Evolutionary conservation across 2,329 filamentous ascomycete species (phyloP).

Genomic region (Thelonectria olida): DNA sequence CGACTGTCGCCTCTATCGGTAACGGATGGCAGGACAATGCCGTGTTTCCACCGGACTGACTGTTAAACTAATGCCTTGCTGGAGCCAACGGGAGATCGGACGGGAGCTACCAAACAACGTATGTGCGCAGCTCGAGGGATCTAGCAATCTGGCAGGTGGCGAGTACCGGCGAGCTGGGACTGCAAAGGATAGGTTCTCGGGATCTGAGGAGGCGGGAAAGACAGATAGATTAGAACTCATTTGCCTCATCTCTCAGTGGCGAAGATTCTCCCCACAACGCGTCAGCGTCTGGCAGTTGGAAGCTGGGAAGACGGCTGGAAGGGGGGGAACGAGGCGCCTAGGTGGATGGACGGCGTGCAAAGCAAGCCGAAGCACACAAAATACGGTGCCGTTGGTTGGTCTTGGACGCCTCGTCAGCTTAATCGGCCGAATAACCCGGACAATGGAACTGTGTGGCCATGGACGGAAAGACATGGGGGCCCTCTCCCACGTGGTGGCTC

Average conservation of each 20-base stretch:
- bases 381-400: neutral
- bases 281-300: neutral
- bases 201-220: neutral
- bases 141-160: slow-evolving; percentile 1
- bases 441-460: slow-evolving; percentile 7
- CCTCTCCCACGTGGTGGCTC: slow-evolving; percentile 16
- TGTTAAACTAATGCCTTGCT: neutral
- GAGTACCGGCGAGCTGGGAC: slow-evolving; percentile 7
- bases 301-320: slow-evolving; percentile 1
- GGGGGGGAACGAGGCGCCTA: neutral
- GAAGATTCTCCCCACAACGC: neutral
- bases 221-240: neutral
- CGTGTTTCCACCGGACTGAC: neutral
- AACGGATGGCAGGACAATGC: neutral
- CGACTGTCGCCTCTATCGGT: neutral
- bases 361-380: neutral
- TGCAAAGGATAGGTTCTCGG: slow-evolving; percentile 3
- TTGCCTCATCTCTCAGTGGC: slow-evolving; percentile 5
- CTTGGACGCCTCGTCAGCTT: neutral
- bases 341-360: neutral
- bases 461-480: slow-evolving; percentile 9
- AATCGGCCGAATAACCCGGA: slow-evolving; percentile 20
- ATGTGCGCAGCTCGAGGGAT: neutral
- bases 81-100: slow-evolving; percentile 2
- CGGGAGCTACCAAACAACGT: slow-evolving; percentile 9